Conservation (phyloP, 2,329 filamentous ascomycete genomes). For the Tricladium varicosporioides region DNA sequence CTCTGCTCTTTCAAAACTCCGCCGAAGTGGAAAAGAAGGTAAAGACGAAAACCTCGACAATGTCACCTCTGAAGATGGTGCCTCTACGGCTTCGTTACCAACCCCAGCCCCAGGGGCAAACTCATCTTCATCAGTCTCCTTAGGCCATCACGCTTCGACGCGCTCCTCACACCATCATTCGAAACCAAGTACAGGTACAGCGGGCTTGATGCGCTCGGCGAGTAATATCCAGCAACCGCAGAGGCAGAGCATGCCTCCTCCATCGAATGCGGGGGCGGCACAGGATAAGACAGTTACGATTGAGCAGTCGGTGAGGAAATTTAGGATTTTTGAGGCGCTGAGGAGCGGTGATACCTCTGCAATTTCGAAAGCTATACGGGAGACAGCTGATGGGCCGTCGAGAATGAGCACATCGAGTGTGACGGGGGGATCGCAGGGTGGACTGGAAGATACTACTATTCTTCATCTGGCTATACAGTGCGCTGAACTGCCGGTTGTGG, state of each 20-base stretch:
- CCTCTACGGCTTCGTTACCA: slow-evolving; percentile 24
- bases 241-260: slow-evolving; percentile 15
- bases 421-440: slow-evolving; percentile 32
- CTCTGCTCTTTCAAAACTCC: slow-evolving; percentile 52
- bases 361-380: slow-evolving; percentile 81
- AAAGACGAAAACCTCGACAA: slow-evolving; percentile 27
- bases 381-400: slow-evolving; percentile 41
- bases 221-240: slow-evolving; percentile 20
- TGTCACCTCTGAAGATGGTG: slow-evolving; percentile 27
- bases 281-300: slow-evolving; percentile 52
- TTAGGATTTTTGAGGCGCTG: slow-evolving; percentile 89
- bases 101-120: slow-evolving; percentile 20
- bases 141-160: slow-evolving; percentile 17
- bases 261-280: neutral
- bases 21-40: slow-evolving; percentile 40
- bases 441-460: slow-evolving; percentile 79
- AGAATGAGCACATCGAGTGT: slow-evolving; percentile 44
- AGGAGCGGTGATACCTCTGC: slow-evolving; percentile 86
- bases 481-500: slow-evolving; percentile 86
- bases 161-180: slow-evolving; percentile 20
- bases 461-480: slow-evolving; percentile 94
- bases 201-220: slow-evolving; percentile 30
- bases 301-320: slow-evolving; percentile 92
- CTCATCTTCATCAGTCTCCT: slow-evolving; percentile 18
- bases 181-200: slow-evolving; percentile 29